Percentiles rank a stretch among this genome's conserved stretches.
Conservation (phyloP, 306 rosid species). For the Malus asiatica region DNA sequence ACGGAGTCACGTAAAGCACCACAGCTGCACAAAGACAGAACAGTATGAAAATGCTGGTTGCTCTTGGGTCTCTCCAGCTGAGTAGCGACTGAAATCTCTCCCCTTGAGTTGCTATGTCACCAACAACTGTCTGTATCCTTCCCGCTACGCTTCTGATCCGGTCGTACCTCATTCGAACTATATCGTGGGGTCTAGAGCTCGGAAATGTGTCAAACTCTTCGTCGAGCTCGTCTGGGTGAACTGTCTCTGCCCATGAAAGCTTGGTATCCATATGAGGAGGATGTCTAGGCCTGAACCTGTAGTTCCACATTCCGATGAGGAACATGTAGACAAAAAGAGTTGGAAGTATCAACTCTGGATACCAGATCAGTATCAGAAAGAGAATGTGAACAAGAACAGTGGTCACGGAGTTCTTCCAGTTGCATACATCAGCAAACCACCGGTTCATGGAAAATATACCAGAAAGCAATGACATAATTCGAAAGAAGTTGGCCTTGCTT, state of each 20-base stretch:
- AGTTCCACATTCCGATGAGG: constrained; percentile 93
- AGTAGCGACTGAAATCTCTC: constrained; percentile 79
- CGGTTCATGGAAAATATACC: constrained; percentile 45
- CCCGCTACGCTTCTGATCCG: constrained; percentile 87
- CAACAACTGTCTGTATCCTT: constrained; percentile 85
- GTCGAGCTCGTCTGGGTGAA: constrained; percentile 77
- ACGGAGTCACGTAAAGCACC: constrained; percentile 65
- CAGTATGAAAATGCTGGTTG: constrained; percentile 62
- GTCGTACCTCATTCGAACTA: constrained; percentile 82
- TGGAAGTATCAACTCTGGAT: constrained; percentile 88
- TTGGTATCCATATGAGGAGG: constrained; percentile 88
- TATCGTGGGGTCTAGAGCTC: constrained; percentile 50
- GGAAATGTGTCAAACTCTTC: constrained; percentile 97
- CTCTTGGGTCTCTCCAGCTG: constrained; percentile 94
- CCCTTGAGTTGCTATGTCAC: constrained; percentile 94
- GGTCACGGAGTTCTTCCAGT: constrained; percentile 78
- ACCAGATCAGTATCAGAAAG: constrained; percentile 66
- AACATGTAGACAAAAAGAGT: constrained; percentile 88
- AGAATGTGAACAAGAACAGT: constrained; percentile 71
- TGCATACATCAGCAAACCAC: constrained; percentile 76
- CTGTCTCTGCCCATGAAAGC: constrained; percentile 86
- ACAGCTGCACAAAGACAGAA: constrained; percentile 70
- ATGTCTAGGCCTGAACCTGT: constrained; percentile 55
- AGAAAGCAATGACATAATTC: constrained; percentile 75
- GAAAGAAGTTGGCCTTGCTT: constrained; percentile 94